Evolutionary conservation across 192 early-diverging fungal genomes (phyloP).

Genomic region (Lobosporangium transversale): DNA sequence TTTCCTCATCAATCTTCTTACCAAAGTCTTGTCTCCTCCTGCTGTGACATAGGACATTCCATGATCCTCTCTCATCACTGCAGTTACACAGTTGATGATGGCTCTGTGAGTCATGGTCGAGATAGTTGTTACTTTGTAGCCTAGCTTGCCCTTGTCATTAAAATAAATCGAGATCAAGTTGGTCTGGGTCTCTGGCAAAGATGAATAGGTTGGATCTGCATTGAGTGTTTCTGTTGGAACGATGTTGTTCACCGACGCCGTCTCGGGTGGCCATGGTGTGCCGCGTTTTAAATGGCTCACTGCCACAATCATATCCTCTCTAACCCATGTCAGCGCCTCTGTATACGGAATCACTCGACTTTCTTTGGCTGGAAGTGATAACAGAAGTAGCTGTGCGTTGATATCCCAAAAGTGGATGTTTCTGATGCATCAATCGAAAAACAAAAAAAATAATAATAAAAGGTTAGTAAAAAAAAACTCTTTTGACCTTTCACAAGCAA

Average conservation of each 20-base stretch:
- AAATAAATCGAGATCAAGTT: conserved; percentile 26
- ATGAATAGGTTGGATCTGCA: not conserved
- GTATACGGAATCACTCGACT: conserved; percentile 32
- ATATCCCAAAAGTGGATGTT: conserved; percentile 37
- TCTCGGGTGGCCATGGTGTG: not conserved
- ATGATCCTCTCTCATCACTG: conserved; percentile 15
- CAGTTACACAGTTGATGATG: conserved; percentile 9
- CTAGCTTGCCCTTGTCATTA: not conserved
- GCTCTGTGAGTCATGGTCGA: conserved; percentile 9
- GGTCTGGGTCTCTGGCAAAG: conserved; percentile 30
- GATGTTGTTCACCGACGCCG: no score
- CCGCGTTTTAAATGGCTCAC: conserved; percentile 31
- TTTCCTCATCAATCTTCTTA: not conserved
- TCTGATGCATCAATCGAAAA: no score
- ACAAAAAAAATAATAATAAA: not conserved
- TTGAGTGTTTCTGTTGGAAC: not conserved
- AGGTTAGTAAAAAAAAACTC: no score
- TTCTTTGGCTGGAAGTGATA: not conserved
- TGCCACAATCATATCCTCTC: conserved; percentile 31
- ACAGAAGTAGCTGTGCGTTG: conserved; percentile 4
- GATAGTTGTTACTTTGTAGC: conserved; percentile 7
- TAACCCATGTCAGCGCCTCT: conserved; percentile 26
- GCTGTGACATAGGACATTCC: conserved; percentile 31
- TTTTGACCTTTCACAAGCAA: no score
- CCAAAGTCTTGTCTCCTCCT: conserved; percentile 21